These are phyloP conservation scores for Carex kokanica DNA, from an alignment of 176 grass and related monocot genomes.

Conservation along the genomic window DNA sequence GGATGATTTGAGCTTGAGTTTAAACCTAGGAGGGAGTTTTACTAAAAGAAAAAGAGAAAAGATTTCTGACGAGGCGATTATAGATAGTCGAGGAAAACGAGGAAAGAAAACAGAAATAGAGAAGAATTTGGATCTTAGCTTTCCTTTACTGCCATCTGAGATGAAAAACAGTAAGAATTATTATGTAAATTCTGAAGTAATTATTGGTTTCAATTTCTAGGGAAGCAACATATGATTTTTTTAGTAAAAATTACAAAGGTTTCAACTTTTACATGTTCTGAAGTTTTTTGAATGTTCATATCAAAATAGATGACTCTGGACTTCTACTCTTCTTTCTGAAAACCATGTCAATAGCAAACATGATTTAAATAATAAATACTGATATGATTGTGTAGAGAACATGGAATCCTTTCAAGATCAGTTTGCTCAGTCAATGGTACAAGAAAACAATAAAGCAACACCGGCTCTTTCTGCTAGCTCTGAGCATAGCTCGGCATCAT, in stretches of 20 bases:
- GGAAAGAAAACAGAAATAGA: neutral
- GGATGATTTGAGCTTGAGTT: conserved; percentile 21
- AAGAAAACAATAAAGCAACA: neutral
- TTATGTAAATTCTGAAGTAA: neutral
- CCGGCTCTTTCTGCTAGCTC: neutral
- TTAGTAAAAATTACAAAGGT: neutral
- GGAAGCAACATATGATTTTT: neutral
- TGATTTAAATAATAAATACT: neutral
- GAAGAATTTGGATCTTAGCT: neutral
- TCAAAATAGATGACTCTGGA: neutral
- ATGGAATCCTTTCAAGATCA: neutral
- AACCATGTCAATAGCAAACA: neutral
- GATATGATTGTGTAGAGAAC: neutral
- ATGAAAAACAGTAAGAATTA: neutral
- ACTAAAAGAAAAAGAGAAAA: neutral
- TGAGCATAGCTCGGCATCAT: neutral
- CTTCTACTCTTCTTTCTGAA: neutral
- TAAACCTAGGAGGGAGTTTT: neutral
- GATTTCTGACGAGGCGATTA: neutral
- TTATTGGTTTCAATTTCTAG: neutral
- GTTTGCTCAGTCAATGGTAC: neutral
- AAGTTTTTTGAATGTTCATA: neutral
- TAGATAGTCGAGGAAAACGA: neutral
- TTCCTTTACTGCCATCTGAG: neutral
- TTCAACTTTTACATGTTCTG: neutral